These are phyloP conservation scores for Dactylellina sp. DNA, from an alignment of 2,329 filamentous ascomycete genomes.

Conservation along the genomic window DNA sequence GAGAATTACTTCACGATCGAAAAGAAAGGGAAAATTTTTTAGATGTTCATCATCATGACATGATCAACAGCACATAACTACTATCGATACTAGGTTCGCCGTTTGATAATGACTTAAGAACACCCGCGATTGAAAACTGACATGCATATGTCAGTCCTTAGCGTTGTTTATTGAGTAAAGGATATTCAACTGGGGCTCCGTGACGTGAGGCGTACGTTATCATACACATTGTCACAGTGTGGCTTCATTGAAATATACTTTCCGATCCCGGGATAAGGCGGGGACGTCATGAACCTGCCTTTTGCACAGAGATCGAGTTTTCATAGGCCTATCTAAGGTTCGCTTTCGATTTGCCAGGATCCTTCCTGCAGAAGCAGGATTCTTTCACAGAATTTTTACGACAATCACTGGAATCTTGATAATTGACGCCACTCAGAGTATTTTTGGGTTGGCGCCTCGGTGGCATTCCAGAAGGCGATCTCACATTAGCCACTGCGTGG, in stretches of 20 bases:
- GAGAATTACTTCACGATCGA: not conserved
- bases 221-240: slow-evolving; percentile 10
- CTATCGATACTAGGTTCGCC: not conserved
- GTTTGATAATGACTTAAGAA: not conserved
- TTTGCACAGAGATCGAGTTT: slow-evolving; percentile 14
- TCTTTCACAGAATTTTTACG: slow-evolving; percentile 12
- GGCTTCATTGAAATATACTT: not conserved
- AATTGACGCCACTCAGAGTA: not conserved
- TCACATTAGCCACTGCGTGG: not conserved
- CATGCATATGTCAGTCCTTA: no score
- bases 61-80: slow-evolving; percentile 19
- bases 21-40: slow-evolving; percentile 18
- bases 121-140: no score
- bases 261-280: not conserved
- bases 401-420: slow-evolving; percentile 7
- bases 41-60: slow-evolving; percentile 50
- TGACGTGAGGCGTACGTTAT: slow-evolving; percentile 54
- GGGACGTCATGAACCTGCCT: slow-evolving; percentile 13
- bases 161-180: no score
- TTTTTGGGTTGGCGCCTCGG: no score
- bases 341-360: not conserved
- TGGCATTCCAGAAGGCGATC: slow-evolving; percentile 1
- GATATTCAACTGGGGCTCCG: no score
- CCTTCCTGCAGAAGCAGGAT: slow-evolving; percentile 5
- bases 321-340: slow-evolving; percentile 12